Conservation (phyloP, 306 rosid species). For the Begonia peltatifolia region DNA sequence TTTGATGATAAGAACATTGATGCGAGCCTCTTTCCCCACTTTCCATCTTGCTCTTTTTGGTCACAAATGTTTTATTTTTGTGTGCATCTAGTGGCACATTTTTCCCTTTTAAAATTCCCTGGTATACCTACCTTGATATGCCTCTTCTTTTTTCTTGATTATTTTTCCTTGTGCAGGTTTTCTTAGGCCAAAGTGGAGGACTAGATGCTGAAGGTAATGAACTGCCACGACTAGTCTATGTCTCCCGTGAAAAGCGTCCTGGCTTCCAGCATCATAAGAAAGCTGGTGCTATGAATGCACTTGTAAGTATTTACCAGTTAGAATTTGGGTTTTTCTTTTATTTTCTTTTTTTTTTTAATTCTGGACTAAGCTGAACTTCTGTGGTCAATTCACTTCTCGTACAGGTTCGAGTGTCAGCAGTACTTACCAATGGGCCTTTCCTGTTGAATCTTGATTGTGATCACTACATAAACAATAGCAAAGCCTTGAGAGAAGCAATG, state of each 20-base stretch:
- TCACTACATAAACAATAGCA: constrained; percentile 95
- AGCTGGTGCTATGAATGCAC: constrained; percentile 99
- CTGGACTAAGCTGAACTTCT: neutral
- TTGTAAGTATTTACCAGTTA: constrained; percentile 37
- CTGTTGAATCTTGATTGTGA: constrained; percentile 97
- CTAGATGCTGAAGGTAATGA: constrained; percentile 92
- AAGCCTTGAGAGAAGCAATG: constrained; percentile 96
- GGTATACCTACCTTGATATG: too few species aligned
- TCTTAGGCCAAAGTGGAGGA: constrained; percentile 97
- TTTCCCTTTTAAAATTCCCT: too few species aligned
- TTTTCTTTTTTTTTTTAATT: neutral
- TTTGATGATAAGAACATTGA: too few species aligned
- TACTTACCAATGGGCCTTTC: constrained; percentile 94
- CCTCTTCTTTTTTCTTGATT: too few species aligned
- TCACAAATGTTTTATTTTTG: too few species aligned
- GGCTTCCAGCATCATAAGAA: constrained; percentile 99
- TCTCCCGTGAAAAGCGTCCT: constrained; percentile 99
- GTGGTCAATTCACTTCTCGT: constrained; percentile 6
- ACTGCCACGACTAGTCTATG: constrained; percentile 85
- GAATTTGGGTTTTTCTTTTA: constrained; percentile 1
- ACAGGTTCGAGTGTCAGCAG: constrained; percentile 98
- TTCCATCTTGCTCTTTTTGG: too few species aligned
- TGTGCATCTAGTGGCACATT: too few species aligned
- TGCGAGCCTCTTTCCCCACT: too few species aligned
- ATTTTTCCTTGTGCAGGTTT: constrained; percentile 42